Evolutionary conservation across 306 rosid species (phyloP), one percentile per base, ranked within the genome.

Genomic region (Biancaea sappan): DNA sequence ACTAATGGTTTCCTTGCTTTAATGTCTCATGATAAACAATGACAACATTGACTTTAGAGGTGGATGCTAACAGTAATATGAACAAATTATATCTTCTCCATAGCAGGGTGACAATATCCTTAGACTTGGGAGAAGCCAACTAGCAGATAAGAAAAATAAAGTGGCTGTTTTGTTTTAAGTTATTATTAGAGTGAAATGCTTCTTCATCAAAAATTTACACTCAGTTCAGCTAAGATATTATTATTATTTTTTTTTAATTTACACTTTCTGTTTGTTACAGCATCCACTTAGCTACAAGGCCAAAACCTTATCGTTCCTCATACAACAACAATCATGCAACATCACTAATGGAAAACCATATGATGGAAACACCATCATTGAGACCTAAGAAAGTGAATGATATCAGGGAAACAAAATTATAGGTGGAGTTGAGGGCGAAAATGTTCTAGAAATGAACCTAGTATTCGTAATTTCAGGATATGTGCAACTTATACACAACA

Each of bases 101-200:
- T 16, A 25, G 37, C 10, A 71, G 24, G 40, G 37, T 35, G 25
- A 53, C 16, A 44, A 60, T 54, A 40, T 24, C 2, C 52, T 63
- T 74, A 74, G 59, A 72, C 29, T 8, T 18, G 21, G 65, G 40
- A n/a, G 26, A 74, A 46, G 21, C 76, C 41, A 44, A 18, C 44
- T 41, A n/a, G 21, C 3, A 56, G 40, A 66, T 65, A 24, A 58
- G 66, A 32, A 28, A n/a, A 9, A 58, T n/a, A 18, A 51, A 69
- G 32, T 57, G 60, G 5, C 28, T 31, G 29, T 67, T 68, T 66
- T 69, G 11, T 61, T 77, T 10, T 12, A 38, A 11, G 53, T 40
- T 69, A 59, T 12, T 32, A 35, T 50, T 18, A 50, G 11, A 24
- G 34, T 77, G 48, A 50, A 69, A 61, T 35, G 25, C 22, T 52